A percentile compares a stretch with the other conserved stretches of the same genome.
Evolutionary conservation across 345 rosid genomes (phyloP).

Genomic region (Syzygium jambos): DNA sequence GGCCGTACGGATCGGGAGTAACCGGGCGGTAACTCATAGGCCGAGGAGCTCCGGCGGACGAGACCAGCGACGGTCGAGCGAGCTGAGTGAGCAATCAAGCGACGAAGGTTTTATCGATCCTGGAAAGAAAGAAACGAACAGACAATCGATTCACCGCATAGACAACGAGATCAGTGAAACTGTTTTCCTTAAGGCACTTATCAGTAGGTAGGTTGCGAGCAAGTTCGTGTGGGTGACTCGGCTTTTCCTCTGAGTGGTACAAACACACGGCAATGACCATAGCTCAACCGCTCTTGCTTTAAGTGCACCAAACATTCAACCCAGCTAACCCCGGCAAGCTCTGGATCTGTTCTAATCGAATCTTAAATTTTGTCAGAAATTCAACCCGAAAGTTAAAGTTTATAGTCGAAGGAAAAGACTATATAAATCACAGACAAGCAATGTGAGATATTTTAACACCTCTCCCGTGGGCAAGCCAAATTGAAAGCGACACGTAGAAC

Average conservation of each 20-base stretch:
- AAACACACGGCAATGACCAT: not conserved
- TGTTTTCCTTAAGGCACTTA: not conserved
- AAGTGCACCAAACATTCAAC: not conserved
- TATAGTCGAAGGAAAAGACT: not conserved
- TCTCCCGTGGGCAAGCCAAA: not conserved
- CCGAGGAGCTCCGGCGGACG: not conserved
- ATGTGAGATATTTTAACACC: no score
- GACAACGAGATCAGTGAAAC: not conserved
- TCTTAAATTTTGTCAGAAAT: not conserved
- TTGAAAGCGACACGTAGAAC: fast-evolving
- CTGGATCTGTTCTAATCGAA: not conserved
- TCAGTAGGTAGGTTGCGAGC: not conserved
- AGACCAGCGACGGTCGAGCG: not conserved
- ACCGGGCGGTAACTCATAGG: conserved; percentile 22
- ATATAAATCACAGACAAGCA: not conserved
- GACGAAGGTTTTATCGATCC: not conserved
- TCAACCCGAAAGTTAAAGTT: not conserved
- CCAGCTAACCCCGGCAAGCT: not conserved
- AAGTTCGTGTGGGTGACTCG: not conserved
- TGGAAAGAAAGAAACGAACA: not conserved
- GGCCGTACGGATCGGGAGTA: conserved; percentile 8
- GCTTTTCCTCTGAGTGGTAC: not conserved
- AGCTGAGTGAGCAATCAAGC: not conserved
- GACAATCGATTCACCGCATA: not conserved
- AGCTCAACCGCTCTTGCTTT: not conserved